phyloP scores from a whole-genome alignment of 208 protist genomes.

The Crithidia fasciculata region DNA sequence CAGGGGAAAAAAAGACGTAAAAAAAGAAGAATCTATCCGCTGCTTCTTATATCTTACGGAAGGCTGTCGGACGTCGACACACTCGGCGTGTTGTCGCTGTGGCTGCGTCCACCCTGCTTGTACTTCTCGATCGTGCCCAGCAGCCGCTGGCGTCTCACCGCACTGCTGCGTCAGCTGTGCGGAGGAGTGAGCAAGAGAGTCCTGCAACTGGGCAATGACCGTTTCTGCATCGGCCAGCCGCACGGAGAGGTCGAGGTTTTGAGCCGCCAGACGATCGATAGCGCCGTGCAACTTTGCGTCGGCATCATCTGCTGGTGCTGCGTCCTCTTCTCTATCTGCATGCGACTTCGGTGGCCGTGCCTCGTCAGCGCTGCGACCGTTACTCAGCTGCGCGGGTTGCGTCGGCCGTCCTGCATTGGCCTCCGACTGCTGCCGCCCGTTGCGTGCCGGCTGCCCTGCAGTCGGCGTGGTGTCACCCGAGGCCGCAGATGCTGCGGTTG shows the following conservation, averaged over 20 bases:
- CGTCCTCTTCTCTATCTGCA: background rate
- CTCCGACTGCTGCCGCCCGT: slow-evolving; percentile 13
- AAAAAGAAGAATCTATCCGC: slow-evolving; percentile 2
- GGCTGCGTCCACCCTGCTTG: slow-evolving; percentile 14
- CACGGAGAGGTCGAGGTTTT: slow-evolving; percentile 41
- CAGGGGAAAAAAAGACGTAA: slow-evolving; percentile 27
- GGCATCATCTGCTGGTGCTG: background rate
- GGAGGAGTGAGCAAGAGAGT: slow-evolving; percentile 26
- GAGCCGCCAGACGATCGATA: slow-evolving; percentile 28
- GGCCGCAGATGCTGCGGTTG: background rate
- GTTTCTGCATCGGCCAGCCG: slow-evolving; percentile 42
- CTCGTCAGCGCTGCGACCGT: background rate
- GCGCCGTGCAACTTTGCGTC: slow-evolving; percentile 1
- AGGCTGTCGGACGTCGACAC: slow-evolving; percentile 1
- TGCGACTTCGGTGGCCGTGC: background rate
- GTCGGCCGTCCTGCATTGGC: background rate
- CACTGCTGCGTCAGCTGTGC: slow-evolving; percentile 34
- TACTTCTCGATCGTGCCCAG: slow-evolving; percentile 34
- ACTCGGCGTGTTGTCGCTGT: slow-evolving; percentile 9
- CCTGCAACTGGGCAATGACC: slow-evolving; percentile 39
- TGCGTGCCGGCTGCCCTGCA: background rate
- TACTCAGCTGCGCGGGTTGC: slow-evolving; percentile 12
- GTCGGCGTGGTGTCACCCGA: background rate
- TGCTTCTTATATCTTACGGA: background rate
- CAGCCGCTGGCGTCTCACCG: slow-evolving; percentile 29